Percentiles rank a stretch among this genome's conserved stretches.
Evolutionary conservation across 176 grass and related monocot species (phyloP).

Genomic region (Oryza meyeriana): DNA sequence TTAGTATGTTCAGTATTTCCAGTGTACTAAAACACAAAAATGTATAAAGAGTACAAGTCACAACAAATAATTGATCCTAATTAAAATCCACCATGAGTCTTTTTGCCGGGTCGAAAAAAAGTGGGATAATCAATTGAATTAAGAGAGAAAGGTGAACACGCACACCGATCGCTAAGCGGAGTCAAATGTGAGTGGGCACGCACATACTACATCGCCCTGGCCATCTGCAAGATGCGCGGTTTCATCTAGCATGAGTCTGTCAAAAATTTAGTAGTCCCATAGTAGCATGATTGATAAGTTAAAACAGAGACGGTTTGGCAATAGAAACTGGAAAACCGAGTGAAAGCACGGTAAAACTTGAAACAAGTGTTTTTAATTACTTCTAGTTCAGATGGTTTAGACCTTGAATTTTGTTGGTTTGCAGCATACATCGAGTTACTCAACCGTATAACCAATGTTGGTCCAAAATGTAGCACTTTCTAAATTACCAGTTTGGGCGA

Average conservation of each 20-base stretch:
- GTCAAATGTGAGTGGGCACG: too few relatives aligned
- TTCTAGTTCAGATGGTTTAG: background rate
- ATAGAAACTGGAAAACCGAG: background rate
- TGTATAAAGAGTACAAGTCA: background rate
- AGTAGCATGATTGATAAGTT: background rate
- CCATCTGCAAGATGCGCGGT: too few relatives aligned
- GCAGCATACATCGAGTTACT: background rate
- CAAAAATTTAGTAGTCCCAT: background rate
- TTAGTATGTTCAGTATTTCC: background rate
- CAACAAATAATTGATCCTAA: background rate
- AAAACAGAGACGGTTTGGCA: background rate
- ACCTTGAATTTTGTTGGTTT: background rate
- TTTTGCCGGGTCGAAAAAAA: too few relatives aligned
- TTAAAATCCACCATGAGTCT: background rate
- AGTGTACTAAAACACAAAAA: background rate
- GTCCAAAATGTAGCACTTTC: background rate
- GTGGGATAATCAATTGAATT: too few relatives aligned
- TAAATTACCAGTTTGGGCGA: background rate
- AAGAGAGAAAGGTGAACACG: too few relatives aligned
- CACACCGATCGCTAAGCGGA: too few relatives aligned
- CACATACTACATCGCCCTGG: too few relatives aligned
- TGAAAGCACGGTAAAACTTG: background rate
- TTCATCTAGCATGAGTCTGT: background rate
- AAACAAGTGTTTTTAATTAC: background rate
- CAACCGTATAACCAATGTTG: background rate